These are phyloP conservation scores for Ananas comosus DNA, from an alignment of 176 grass and related monocot genomes.

Conservation along the genomic window DNA sequence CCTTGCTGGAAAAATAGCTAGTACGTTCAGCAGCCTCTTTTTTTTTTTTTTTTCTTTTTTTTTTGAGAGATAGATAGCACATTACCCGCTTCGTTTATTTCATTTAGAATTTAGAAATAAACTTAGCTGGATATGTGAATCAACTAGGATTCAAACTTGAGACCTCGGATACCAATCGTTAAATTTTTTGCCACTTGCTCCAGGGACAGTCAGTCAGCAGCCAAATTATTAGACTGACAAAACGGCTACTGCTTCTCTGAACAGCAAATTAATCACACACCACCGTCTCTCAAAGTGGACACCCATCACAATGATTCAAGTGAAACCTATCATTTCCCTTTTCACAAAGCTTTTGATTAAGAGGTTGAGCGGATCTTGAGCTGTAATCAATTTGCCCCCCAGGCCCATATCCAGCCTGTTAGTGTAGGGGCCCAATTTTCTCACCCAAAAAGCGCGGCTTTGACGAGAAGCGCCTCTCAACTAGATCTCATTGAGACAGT, in stretches of 20 bases:
- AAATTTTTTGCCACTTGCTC: too few relatives aligned
- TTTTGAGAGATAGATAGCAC: too few relatives aligned
- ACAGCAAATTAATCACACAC: neutral
- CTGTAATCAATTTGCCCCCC: neutral
- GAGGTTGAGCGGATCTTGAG: neutral
- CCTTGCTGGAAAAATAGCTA: neutral
- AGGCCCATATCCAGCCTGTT: neutral
- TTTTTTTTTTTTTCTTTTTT: neutral
- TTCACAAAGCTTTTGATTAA: neutral
- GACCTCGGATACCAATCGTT: too few relatives aligned
- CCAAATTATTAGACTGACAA: conserved; percentile 1
- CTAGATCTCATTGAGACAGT: too few relatives aligned
- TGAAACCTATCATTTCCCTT: neutral
- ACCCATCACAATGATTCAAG: neutral
- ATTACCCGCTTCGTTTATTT: too few relatives aligned
- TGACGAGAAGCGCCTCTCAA: too few relatives aligned
- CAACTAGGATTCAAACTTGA: too few relatives aligned
- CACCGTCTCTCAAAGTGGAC: neutral
- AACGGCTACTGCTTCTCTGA: neutral
- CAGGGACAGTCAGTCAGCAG: too few relatives aligned
- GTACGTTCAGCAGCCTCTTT: neutral
- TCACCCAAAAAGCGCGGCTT: neutral
- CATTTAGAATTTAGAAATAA: too few relatives aligned
- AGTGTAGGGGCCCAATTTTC: neutral
- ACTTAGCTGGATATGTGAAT: too few relatives aligned